Evolutionary conservation across 2,329 filamentous ascomycete species (phyloP).

Genomic region (Ophiognomonia clavigignenti-juglandacearum): DNA sequence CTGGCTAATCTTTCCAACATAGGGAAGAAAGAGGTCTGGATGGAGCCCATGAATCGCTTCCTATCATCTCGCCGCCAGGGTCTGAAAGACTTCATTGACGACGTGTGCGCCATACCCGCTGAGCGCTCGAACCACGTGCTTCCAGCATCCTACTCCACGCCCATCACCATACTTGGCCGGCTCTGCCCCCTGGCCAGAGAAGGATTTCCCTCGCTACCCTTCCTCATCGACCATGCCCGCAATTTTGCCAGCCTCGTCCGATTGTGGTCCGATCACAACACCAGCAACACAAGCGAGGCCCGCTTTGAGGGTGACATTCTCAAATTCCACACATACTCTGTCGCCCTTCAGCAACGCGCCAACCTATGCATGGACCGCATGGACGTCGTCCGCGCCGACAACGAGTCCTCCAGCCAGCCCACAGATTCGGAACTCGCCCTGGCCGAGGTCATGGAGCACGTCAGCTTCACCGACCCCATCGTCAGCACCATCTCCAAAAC

Average conservation of each 20-base stretch:
- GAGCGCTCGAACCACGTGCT: conserved; percentile 61
- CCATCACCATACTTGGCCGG: conserved; percentile 81
- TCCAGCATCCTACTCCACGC: conserved; percentile 86
- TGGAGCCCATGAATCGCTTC: conserved; percentile 97
- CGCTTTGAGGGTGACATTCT: conserved; percentile 48
- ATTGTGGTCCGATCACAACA: conserved; percentile 64
- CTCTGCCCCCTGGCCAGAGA: conserved; percentile 77
- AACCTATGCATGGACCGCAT: conserved; percentile 47
- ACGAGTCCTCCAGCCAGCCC: conserved; percentile 23
- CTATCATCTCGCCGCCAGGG: conserved; percentile 68
- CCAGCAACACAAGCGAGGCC: conserved; percentile 25
- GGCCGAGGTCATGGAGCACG: conserved; percentile 44
- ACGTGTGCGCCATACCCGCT: conserved; percentile 75
- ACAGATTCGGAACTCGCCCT: conserved; percentile 26
- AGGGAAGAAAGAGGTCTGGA: conserved; percentile 95
- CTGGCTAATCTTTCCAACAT: conserved; percentile 88
- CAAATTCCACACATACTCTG: conserved; percentile 48
- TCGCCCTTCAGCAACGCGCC: conserved; percentile 44
- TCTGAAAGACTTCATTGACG: conserved; percentile 84
- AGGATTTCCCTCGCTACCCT: conserved; percentile 88
- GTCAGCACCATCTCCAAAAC: conserved; percentile 30
- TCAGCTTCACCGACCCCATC: conserved; percentile 31
- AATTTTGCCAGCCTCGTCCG: conserved; percentile 81
- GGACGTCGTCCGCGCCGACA: conserved; percentile 39
- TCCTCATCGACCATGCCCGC: conserved; percentile 82